These are phyloP conservation scores for Erythrobasidium hasegawianum DNA, from an alignment of 1,284 basidiomycete species.

Conservation along the genomic window DNA sequence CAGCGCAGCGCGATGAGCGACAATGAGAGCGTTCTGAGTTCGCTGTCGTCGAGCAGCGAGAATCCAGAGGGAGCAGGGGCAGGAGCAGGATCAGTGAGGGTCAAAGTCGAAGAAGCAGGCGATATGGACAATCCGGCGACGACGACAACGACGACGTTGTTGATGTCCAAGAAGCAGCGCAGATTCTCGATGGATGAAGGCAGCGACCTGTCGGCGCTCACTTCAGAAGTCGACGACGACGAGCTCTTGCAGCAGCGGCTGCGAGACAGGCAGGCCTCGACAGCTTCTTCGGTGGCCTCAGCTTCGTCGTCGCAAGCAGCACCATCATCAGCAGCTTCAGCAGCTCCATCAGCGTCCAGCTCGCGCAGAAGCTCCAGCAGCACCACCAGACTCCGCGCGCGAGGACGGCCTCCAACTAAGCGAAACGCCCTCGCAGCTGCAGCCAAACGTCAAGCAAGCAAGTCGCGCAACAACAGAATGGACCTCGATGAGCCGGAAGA, in stretches of 20 bases:
- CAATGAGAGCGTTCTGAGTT: conserved; percentile 34
- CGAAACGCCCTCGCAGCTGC: conserved; percentile 34
- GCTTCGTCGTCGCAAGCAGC: not conserved
- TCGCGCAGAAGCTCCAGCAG: not conserved
- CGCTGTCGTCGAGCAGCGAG: conserved; percentile 16
- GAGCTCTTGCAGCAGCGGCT: no score
- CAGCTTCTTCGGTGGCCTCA: not conserved
- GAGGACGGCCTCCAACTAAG: conserved; percentile 24
- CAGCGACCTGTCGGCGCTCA: conserved; percentile 34
- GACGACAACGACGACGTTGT: conserved; percentile 9
- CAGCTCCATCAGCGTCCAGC: not conserved
- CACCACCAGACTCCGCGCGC: not conserved
- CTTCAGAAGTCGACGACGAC: conserved; percentile 13
- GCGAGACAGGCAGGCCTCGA: no score
- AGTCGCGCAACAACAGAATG: not conserved
- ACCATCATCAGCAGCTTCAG: not conserved
- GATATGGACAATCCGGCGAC: not conserved
- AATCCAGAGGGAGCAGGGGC: not conserved
- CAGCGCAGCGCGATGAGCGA: no score
- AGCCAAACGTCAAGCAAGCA: conserved; percentile 18
- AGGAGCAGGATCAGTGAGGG: not conserved
- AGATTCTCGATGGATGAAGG: conserved; percentile 26
- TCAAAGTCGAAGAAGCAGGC: conserved; percentile 12
- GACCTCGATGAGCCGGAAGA: no score
- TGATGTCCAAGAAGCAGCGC: conserved; percentile 16